These are phyloP conservation scores for Euryodendron excelsum DNA, from an alignment of 148 eudicot species.

Conservation along the genomic window DNA sequence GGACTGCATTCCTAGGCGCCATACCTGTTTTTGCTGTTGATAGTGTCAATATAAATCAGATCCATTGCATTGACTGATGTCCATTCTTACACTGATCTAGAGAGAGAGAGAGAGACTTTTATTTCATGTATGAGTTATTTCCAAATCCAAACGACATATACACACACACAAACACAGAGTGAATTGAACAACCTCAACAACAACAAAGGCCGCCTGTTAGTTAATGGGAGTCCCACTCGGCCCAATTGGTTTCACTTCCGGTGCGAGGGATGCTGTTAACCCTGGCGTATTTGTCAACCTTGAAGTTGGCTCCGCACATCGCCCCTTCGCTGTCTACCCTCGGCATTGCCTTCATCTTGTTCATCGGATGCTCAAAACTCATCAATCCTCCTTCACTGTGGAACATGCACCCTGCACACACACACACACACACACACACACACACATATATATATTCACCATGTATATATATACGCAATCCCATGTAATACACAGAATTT, in stretches of 20 bases:
- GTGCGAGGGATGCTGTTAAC: conserved; percentile 82
- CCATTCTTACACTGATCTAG: too few relatives aligned
- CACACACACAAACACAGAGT: too few relatives aligned
- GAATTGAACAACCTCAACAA: conserved; percentile 1
- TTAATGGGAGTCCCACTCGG: conserved; percentile 31
- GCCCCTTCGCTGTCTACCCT: conserved; percentile 91
- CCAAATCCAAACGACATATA: too few relatives aligned
- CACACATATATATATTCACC: too few relatives aligned
- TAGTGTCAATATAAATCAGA: too few relatives aligned
- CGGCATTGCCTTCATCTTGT: conserved; percentile 88
- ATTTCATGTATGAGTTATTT: too few relatives aligned
- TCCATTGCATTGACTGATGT: too few relatives aligned
- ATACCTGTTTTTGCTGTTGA: too few relatives aligned
- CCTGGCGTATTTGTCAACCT: conserved; percentile 65
- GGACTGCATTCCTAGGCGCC: too few relatives aligned
- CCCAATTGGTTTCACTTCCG: conserved; percentile 78
- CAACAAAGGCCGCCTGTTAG: not conserved
- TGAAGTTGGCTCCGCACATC: conserved; percentile 84
- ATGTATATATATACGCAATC: too few relatives aligned
- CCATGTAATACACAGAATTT: too few relatives aligned
- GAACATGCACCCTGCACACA: conserved; percentile 79
- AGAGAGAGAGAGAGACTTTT: too few relatives aligned
- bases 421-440: not conserved
- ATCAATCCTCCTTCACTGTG: conserved; percentile 82
- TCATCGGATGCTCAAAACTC: conserved; percentile 96